A percentile compares a stretch with the other conserved stretches of the same genome.
Conservation (phyloP, 495 filamentous ascomycete species). For the Penicillium subrubescens region DNA sequence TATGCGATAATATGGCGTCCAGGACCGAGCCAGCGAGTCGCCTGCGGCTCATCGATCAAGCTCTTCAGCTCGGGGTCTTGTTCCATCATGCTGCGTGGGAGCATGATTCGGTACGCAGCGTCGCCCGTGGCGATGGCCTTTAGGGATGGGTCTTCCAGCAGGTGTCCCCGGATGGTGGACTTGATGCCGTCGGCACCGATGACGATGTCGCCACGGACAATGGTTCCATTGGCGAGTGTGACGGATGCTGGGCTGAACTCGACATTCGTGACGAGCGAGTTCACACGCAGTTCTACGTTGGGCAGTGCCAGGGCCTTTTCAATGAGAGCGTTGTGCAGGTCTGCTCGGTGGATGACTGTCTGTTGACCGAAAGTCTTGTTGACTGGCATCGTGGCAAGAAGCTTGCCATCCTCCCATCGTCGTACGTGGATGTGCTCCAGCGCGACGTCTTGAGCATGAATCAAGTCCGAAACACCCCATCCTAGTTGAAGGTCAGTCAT, state of each 20-base stretch:
- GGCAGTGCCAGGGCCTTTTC: constrained; percentile 36
- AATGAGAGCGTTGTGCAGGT: constrained; percentile 46
- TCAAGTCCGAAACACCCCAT: constrained; percentile 46
- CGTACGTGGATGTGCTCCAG: constrained; percentile 47
- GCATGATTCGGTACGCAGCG: constrained; percentile 48
- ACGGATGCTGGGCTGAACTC: constrained; percentile 35
- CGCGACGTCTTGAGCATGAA: constrained; percentile 41
- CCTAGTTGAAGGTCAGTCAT: constrained; percentile 25
- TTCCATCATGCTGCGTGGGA: constrained; percentile 40
- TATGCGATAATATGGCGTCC: constrained; percentile 47
- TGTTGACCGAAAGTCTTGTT: constrained; percentile 48
- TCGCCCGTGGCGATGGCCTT: constrained; percentile 44
- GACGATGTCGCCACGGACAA: constrained; percentile 43
- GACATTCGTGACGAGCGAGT: constrained; percentile 38
- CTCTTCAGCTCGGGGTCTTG: constrained; percentile 36
- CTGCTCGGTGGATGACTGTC: constrained; percentile 47
- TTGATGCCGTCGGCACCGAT: constrained; percentile 54
- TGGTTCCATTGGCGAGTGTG: constrained; percentile 36
- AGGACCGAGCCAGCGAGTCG: constrained; percentile 48
- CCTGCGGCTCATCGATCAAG: constrained; percentile 41
- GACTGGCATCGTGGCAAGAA: constrained; percentile 42
- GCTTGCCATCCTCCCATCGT: constrained; percentile 43
- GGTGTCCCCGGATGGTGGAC: constrained; percentile 37
- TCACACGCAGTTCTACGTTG: constrained; percentile 40
- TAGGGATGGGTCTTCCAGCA: constrained; percentile 30